These are phyloP conservation scores for Syzygium malaccense DNA, from an alignment of 441 rosid genomes.

Conservation along the genomic window DNA sequence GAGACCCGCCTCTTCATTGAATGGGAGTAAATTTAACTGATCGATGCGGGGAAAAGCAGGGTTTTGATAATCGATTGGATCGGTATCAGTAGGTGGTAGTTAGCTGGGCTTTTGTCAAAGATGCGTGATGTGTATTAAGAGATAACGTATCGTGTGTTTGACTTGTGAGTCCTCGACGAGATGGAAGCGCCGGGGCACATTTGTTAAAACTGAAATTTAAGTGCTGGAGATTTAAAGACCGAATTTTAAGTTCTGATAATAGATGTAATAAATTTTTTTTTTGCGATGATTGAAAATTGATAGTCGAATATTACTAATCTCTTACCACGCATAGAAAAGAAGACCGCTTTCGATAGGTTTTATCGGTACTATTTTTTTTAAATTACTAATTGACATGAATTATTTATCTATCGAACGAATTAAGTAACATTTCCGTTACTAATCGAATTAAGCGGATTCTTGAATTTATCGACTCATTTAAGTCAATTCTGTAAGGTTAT, in stretches of 20 bases:
- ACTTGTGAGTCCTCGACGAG: accelerated
- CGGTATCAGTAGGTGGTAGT: too few relatives aligned
- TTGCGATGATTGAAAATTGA: not conserved
- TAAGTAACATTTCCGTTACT: not conserved
- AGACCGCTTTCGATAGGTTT: not conserved
- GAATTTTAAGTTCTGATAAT: not conserved
- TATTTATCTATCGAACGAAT: not conserved
- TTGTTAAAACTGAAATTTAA: not conserved
- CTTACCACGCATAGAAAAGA: too few relatives aligned
- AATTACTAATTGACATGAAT: not conserved
- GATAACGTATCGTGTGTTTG: accelerated
- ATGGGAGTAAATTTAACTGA: not conserved
- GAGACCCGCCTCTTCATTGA: accelerated
- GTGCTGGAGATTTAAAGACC: not conserved
- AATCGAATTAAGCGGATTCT: not conserved
- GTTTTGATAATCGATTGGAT: too few relatives aligned
- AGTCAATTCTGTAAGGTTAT: not conserved
- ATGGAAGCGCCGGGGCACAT: not conserved
- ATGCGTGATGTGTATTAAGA: not conserved
- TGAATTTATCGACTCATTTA: not conserved
- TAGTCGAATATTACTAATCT: not conserved
- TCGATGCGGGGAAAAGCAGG: too few relatives aligned
- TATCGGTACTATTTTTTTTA: not conserved
- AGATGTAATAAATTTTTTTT: not conserved
- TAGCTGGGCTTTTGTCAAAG: not conserved